phyloP scores from a whole-genome alignment of 257 asterid genomes.

The Catharanthus roseus region DNA sequence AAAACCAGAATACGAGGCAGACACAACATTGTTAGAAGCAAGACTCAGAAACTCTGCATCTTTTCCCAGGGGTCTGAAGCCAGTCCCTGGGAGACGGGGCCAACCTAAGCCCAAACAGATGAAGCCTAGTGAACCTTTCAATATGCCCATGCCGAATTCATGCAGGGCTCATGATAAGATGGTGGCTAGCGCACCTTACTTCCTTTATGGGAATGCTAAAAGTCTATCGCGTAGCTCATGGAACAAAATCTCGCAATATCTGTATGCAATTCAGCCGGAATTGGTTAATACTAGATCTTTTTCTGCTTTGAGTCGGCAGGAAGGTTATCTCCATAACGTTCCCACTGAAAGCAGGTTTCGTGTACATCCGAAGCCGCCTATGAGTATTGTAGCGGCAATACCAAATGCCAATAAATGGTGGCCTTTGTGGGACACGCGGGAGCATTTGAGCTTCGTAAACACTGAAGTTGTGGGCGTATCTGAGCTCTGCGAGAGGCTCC shows the following conservation, averaged over 20 bases:
- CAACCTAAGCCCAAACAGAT: constrained; percentile 21
- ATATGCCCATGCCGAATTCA: constrained; percentile 36
- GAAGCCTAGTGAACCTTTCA: constrained; percentile 36
- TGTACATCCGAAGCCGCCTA: constrained; percentile 60
- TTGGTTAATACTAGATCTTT: constrained; percentile 37
- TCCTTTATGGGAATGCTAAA: constrained; percentile 58
- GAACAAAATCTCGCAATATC: constrained; percentile 67
- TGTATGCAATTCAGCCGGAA: constrained; percentile 73
- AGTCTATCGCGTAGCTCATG: constrained; percentile 50
- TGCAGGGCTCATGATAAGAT: constrained; percentile 36
- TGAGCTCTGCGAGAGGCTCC: constrained; percentile 53
- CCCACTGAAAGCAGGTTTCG: constrained; percentile 58
- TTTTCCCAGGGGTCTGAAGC: constrained; percentile 18
- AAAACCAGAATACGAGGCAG: constrained; percentile 49
- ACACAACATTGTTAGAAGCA: constrained; percentile 36
- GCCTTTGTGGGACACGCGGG: constrained; percentile 91
- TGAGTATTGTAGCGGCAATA: constrained; percentile 59
- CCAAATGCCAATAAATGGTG: constrained; percentile 60
- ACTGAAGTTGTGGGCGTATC: constrained; percentile 37
- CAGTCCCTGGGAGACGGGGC: constrained; percentile 26
- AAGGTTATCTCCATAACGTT: constrained; percentile 88
- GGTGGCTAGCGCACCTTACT: constrained; percentile 72
- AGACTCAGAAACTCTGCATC: constrained; percentile 29
- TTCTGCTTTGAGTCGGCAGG: constrained; percentile 69
- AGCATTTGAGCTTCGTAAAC: constrained; percentile 42